Percentiles rank a stretch among this genome's conserved stretches.
Conservation (phyloP, 1,284 basidiomycete species). For the Irpex lacteus region DNA sequence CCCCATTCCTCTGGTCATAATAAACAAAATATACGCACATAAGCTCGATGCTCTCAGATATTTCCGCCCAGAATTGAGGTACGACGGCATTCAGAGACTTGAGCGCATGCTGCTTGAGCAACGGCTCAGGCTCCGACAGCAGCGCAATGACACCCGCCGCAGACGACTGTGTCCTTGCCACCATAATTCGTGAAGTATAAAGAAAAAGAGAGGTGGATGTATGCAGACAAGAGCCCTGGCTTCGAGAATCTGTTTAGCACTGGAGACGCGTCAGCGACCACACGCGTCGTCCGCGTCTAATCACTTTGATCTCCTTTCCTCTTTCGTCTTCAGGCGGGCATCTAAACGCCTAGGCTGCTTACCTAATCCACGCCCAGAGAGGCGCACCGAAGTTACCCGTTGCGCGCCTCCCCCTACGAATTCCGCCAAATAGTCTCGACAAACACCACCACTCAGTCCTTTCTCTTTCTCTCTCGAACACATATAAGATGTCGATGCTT, state of each 20-base stretch:
- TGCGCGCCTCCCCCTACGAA: conserved; percentile 9
- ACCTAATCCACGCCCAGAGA: conserved; percentile 5
- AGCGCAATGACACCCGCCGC: conserved; percentile 89
- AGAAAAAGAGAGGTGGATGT: conserved; percentile 8
- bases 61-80: conserved; percentile 96
- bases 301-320: conserved; percentile 3
- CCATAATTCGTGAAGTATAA: conserved; percentile 39
- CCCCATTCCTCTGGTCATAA: conserved; percentile 15
- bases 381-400: conserved; percentile 7
- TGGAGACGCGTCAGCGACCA: conserved; percentile 24
- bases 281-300: conserved; percentile 17
- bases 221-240: neutral
- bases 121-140: conserved; percentile 81
- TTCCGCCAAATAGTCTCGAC: conserved; percentile 12
- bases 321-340: neutral
- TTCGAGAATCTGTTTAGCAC: conserved; percentile 2
- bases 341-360: conserved; percentile 1
- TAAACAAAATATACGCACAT: conserved; percentile 58
- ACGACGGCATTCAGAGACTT: conserved; percentile 80
- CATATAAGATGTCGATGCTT: conserved; percentile 51
- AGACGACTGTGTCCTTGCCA: conserved; percentile 68
- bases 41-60: conserved; percentile 87
- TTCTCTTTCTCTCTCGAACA: conserved; percentile 16
- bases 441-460: conserved; percentile 17
- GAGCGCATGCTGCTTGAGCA: conserved; percentile 89